A percentile compares a stretch with the other conserved stretches of the same genome.
phyloP scores from a whole-genome alignment of 1,139 yeast genomes.

The Diutina scorzettiae region DNA sequence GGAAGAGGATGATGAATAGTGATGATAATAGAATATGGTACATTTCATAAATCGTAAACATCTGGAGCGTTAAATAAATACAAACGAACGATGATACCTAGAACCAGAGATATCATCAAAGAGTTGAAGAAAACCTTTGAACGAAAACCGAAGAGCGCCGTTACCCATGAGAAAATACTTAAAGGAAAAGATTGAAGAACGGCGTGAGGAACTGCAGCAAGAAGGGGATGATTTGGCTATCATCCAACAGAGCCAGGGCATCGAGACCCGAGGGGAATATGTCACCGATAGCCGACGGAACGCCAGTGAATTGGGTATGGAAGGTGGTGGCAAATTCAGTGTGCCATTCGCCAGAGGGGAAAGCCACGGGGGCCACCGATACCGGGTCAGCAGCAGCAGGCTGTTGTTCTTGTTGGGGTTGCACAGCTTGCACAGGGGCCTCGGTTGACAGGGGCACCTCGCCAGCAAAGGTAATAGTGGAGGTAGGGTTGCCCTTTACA shows the following conservation, averaged over 20 bases:
- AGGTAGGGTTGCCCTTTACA: too few relatives aligned
- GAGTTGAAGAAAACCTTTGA: neutral
- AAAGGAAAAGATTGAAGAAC: neutral
- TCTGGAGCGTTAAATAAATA: neutral
- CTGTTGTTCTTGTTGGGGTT: too few relatives aligned
- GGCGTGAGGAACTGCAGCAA: neutral
- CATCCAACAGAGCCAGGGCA: too few relatives aligned
- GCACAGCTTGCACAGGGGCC: too few relatives aligned
- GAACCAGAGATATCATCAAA: neutral
- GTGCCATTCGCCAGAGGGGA: neutral
- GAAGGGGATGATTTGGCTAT: too few relatives aligned
- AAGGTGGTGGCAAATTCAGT: slow-evolving; percentile 2
- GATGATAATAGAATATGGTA: neutral
- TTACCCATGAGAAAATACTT: neutral
- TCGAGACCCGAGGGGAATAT: too few relatives aligned
- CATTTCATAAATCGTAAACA: neutral
- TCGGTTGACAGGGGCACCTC: too few relatives aligned
- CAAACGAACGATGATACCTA: neutral
- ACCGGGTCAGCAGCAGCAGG: neutral
- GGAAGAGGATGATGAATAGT: neutral
- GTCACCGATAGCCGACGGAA: neutral
- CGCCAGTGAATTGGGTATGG: neutral
- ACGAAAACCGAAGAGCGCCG: neutral
- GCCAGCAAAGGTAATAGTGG: too few relatives aligned
- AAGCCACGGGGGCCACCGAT: neutral